Percentiles rank a stretch among this genome's conserved stretches.
These are phyloP conservation scores for Erucastrum elatum DNA, from an alignment of 345 rosid genomes.

Conservation along the genomic window DNA sequence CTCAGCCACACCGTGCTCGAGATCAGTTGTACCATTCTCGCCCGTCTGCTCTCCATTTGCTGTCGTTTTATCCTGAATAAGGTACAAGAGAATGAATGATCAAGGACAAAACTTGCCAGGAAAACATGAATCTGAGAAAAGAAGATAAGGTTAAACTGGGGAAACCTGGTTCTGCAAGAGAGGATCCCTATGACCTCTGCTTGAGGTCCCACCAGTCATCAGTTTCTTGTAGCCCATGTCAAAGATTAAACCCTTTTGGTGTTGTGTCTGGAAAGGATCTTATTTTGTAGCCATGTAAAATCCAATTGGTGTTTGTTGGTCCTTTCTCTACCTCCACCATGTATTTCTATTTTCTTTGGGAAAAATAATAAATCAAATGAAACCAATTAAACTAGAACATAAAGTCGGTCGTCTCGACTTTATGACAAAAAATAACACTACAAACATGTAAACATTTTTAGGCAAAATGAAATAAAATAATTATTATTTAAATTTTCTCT, in stretches of 20 bases:
- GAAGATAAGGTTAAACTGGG: background rate
- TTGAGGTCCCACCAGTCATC: constrained; percentile 55
- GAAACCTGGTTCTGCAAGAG: constrained; percentile 59
- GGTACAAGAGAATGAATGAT: background rate
- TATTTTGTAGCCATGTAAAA: constrained; percentile 14
- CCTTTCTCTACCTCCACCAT: constrained; percentile 1
- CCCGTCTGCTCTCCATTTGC: constrained; percentile 44
- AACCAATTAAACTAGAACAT: background rate
- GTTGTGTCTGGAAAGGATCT: background rate
- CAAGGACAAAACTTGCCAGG: constrained; percentile 7
- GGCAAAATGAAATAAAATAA: too few species aligned
- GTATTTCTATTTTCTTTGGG: background rate
- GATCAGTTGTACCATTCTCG: constrained; percentile 45
- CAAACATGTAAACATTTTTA: too few species aligned
- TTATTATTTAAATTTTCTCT: too few species aligned
- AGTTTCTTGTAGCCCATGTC: constrained; percentile 65
- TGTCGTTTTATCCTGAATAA: constrained; percentile 43
- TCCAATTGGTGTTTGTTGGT: constrained; percentile 3
- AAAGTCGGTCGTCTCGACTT: background rate
- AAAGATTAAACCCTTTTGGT: background rate
- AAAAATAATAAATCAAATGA: background rate
- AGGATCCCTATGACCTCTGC: constrained; percentile 51
- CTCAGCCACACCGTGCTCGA: constrained; percentile 65
- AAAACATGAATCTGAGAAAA: background rate
- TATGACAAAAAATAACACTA: too few species aligned